Base-by-base conservation (phyloP, 768 basidiomycete genomes). In the Xerocomus spinulosus region DNA sequence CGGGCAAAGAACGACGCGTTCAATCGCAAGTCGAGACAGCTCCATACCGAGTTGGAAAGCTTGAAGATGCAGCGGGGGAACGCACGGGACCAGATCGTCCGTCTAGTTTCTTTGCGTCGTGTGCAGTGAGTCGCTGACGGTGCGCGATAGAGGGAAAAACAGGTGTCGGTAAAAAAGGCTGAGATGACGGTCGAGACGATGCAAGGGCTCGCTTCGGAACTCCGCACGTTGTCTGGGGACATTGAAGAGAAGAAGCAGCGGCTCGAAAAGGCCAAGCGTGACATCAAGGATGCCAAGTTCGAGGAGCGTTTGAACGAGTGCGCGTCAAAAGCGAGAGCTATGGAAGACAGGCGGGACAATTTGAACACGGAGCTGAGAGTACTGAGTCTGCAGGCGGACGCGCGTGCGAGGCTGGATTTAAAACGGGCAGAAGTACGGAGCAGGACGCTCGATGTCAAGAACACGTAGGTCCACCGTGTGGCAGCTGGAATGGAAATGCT, bases 351-450 rank as follows among this genome's bases (percentile, higher is more conserved):
- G 39, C 73, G 86, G 42, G 91, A 94, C 15, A 62, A 64, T 17
- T 69, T 95, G 50, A 88, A 84, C 46, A 54, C 66, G 0, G 94
- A 96, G 51, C 73, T 93, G 34, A 74, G 80, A 26, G 68, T 73
- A 2, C 67, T 96, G 56, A 91, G 81, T 55, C 58, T 80, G 37
- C 92, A 97, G 62, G 85, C 89, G 0, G 87, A 93, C 45, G 73
- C 80, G 1, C 73, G 95, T 36, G 91, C 93, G 2, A 85, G 80
- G 56, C 64, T 97, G 44, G 81, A 85, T 33, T 59, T 95, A 52
- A 87, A 90, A 60, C 73, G 82, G 50, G 71, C 71, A 1, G 89
- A 93, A 53, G 63, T 83, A 36, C 79, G 75, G 62, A 74, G 68
- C 46, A 89, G 87, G 68, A 70, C 72, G 37, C 70, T 70, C 14